Conservation (phyloP, 1,284 basidiomycete genomes). For the Gomphus bonarii region DNA sequence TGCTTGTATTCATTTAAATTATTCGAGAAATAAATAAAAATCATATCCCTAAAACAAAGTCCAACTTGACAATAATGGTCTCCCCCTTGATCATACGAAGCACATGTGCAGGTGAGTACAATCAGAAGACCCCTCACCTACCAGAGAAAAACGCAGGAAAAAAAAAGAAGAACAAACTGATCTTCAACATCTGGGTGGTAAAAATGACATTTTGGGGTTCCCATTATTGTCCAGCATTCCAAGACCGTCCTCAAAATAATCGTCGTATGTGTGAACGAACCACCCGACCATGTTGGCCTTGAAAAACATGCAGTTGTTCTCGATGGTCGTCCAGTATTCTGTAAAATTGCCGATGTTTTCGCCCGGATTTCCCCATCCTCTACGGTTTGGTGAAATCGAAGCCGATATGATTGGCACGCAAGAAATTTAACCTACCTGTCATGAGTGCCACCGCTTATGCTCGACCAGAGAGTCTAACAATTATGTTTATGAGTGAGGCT, state of each 20-base stretch:
- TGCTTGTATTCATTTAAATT: too few species aligned
- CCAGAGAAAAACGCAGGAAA: too few species aligned
- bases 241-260: neutral
- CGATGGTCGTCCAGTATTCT: slow-evolving; percentile 1
- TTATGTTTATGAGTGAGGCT: neutral
- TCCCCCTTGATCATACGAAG: too few species aligned
- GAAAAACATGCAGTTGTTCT: slow-evolving; percentile 1
- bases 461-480: neutral
- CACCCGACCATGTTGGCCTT: slow-evolving; percentile 5
- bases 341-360: slow-evolving; percentile 6
- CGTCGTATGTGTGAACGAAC: slow-evolving; percentile 7
- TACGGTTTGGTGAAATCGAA: neutral
- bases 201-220: slow-evolving; percentile 2
- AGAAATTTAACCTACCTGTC: neutral
- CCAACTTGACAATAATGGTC: too few species aligned
- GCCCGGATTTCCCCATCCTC: slow-evolving; percentile 3
- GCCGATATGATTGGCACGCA: too few species aligned
- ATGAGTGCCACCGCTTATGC: neutral
- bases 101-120: too few species aligned
- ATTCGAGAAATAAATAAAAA: too few species aligned
- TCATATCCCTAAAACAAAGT: too few species aligned
- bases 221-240: slow-evolving; percentile 1
- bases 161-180: neutral
- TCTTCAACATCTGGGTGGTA: neutral
- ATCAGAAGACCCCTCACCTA: too few species aligned